phyloP scores from a whole-genome alignment of 2,329 filamentous ascomycete species.

The Drechslerella coelobrocha region DNA sequence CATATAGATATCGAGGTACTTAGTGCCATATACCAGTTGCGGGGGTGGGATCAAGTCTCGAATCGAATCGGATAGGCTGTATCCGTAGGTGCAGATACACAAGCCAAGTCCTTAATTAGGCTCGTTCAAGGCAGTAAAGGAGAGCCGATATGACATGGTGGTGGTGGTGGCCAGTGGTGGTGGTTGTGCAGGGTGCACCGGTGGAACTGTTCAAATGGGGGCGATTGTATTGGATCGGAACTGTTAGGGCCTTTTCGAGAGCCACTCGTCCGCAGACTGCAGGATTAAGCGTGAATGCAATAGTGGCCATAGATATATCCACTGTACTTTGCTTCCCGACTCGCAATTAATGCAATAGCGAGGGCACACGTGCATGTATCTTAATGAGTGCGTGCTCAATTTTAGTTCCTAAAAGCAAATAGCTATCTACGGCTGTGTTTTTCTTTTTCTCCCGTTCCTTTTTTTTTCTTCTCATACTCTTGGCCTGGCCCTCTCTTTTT shows the following conservation, averaged over 20 bases:
- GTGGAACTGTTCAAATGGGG: not conserved
- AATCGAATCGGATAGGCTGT: conserved; percentile 40
- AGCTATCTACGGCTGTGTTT: not conserved
- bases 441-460: not conserved
- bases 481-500: too few species aligned
- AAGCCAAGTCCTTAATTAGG: conserved; percentile 6
- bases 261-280: not conserved
- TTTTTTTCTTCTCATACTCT: not conserved
- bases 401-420: not conserved
- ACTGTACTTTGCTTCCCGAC: conserved; percentile 2
- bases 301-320: not conserved
- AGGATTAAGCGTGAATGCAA: conserved; percentile 7
- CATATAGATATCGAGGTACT: conserved; percentile 24
- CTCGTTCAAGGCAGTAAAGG: conserved; percentile 27
- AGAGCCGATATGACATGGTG: conserved; percentile 15
- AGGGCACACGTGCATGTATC: not conserved
- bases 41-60: conserved; percentile 23
- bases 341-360: not conserved
- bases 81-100: conserved; percentile 28
- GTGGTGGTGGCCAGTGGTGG: conserved; percentile 8
- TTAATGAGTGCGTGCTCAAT: not conserved
- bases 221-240: not conserved
- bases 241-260: not conserved
- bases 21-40: conserved; percentile 17
- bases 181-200: not conserved